These are phyloP conservation scores for Agrostemma githago DNA, from an alignment of 148 eudicot genomes.

Conservation along the genomic window DNA sequence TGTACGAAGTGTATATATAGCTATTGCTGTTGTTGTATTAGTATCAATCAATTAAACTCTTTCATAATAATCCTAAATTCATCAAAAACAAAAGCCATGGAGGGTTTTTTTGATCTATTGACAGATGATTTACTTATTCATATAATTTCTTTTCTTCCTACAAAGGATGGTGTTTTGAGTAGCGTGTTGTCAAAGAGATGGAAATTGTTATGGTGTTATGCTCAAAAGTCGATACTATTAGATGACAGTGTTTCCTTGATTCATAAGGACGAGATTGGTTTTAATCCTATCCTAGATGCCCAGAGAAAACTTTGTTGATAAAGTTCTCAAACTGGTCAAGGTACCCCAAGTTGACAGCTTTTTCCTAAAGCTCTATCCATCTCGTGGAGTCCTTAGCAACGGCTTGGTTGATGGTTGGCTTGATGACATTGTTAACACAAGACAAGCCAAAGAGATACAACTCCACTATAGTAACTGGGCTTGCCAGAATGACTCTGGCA, in stretches of 20 bases:
- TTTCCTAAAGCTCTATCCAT: background rate
- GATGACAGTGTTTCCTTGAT: too few relatives aligned
- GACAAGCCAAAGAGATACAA: background rate
- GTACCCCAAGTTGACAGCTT: background rate
- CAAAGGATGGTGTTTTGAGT: background rate
- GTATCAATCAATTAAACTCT: too few relatives aligned
- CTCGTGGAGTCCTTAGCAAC: background rate
- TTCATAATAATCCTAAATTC: background rate
- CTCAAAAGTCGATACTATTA: background rate
- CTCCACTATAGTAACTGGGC: background rate
- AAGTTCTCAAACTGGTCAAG: too few relatives aligned
- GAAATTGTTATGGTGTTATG: conserved; percentile 1
- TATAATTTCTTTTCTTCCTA: background rate
- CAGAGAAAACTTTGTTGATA: too few relatives aligned
- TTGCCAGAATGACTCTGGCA: background rate
- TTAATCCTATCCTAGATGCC: too few relatives aligned
- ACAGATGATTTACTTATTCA: background rate
- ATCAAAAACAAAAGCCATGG: background rate
- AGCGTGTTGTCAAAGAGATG: background rate
- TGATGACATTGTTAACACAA: background rate
- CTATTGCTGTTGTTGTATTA: too few relatives aligned
- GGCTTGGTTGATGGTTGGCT: background rate
- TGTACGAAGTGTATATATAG: too few relatives aligned
- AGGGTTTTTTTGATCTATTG: background rate
- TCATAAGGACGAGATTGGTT: too few relatives aligned